phyloP scores from a whole-genome alignment of 768 basidiomycete genomes.

The Pleurotus eryngii region DNA sequence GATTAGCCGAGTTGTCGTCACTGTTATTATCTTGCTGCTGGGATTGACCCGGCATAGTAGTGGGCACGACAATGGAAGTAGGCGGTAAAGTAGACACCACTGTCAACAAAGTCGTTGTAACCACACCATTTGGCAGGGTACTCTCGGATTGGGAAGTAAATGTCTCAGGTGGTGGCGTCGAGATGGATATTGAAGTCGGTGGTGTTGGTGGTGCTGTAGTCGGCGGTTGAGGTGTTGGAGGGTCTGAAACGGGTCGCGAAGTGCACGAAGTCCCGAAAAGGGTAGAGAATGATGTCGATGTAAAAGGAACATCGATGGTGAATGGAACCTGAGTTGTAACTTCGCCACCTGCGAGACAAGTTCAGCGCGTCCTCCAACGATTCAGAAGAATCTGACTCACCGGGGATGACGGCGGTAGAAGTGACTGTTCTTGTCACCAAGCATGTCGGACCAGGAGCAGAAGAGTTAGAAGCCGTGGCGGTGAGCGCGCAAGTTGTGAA shows the following conservation, averaged over 20 bases:
- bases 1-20: constrained; percentile 16
- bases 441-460: constrained; percentile 1
- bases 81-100: constrained; percentile 32
- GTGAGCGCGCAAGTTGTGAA: constrained; percentile 5
- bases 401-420: constrained; percentile 28
- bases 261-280: constrained; percentile 38
- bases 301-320: constrained; percentile 30
- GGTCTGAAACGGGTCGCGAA: constrained; percentile 1
- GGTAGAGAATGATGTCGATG: constrained; percentile 31
- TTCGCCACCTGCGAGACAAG: not conserved
- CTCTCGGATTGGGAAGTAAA: constrained; percentile 27
- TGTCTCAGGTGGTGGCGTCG: constrained; percentile 28
- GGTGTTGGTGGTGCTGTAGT: constrained; percentile 9
- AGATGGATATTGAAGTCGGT: constrained; percentile 11
- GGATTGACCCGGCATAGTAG: constrained; percentile 11
- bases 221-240: constrained; percentile 10
- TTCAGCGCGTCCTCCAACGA: not conserved
- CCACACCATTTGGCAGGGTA: constrained; percentile 39
- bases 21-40: constrained; percentile 7
- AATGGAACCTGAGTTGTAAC: constrained; percentile 24
- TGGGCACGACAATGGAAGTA: constrained; percentile 23
- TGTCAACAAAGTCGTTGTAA: constrained; percentile 32
- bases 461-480: not conserved
- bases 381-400: constrained; percentile 20
- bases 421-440: constrained; percentile 18